phyloP scores from a whole-genome alignment of 1,139 yeast genomes.

The Zygoascus sp. region DNA sequence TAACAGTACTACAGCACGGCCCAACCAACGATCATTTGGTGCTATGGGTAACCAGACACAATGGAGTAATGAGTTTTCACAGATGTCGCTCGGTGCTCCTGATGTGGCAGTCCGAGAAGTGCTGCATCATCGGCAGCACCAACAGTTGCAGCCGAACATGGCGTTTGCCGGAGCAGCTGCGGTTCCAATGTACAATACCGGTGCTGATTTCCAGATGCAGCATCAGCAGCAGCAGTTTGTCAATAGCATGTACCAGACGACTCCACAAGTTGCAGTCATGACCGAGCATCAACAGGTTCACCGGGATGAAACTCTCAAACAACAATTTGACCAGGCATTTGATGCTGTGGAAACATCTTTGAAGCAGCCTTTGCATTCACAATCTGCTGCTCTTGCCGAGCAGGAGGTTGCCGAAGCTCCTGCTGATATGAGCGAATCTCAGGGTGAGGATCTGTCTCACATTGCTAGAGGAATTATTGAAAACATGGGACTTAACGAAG shows the following conservation, averaged over 20 bases:
- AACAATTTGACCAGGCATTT: conserved; percentile 30
- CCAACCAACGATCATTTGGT: neutral
- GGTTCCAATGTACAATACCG: neutral
- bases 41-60: neutral
- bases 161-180: neutral
- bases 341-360: conserved; percentile 25
- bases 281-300: conserved; percentile 28
- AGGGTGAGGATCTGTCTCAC: conserved; percentile 28
- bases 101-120: neutral
- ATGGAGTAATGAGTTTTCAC: neutral
- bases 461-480: conserved; percentile 32
- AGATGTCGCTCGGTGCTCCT: neutral
- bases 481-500: conserved; percentile 22
- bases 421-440: neutral
- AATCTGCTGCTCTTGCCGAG: neutral
- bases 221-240: conserved; percentile 5
- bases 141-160: neutral
- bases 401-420: conserved; percentile 4
- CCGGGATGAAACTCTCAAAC: conserved; percentile 19
- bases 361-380: neutral
- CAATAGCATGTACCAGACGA: conserved; percentile 1
- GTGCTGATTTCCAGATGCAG: neutral
- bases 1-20: neutral
- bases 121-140: neutral
- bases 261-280: conserved; percentile 18